Evolutionary conservation across 2,329 filamentous ascomycete genomes (phyloP).

Genomic region (Paramyrothecium roridum): DNA sequence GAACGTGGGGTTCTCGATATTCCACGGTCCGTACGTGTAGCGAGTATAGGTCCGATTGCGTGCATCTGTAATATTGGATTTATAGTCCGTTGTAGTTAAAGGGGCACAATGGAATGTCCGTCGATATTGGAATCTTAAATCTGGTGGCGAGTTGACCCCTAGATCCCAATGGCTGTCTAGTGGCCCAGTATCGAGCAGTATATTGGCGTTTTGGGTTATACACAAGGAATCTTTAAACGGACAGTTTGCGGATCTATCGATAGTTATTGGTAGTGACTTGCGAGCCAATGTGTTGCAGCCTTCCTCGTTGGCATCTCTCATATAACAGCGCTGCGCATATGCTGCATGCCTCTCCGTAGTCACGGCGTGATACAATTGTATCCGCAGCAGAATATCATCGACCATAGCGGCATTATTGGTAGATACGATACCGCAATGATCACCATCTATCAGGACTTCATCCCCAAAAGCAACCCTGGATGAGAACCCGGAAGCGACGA

Average conservation of each 20-base stretch:
- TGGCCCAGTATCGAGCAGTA: not conserved
- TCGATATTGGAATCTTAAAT: not conserved
- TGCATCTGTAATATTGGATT: not conserved
- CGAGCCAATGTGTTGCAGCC: not conserved
- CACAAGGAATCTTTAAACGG: not conserved
- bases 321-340: not conserved
- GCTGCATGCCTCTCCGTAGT: not conserved
- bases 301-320: not conserved
- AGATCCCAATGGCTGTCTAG: not conserved
- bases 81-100: not conserved
- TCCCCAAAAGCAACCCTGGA: not conserved
- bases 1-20: not conserved
- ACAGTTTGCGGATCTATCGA: not conserved
- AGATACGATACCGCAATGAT: not conserved
- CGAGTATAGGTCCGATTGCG: not conserved
- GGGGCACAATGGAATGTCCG: not conserved
- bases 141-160: not conserved
- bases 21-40: not conserved
- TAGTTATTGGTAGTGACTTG: not conserved
- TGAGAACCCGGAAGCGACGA: not conserved
- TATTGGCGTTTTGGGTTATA: not conserved
- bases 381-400: not conserved
- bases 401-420: not conserved
- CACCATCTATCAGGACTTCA: not conserved
- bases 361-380: not conserved